phyloP scores from a whole-genome alignment of 2,329 filamentous ascomycete species.

The Penicillium aurantiogriseum region DNA sequence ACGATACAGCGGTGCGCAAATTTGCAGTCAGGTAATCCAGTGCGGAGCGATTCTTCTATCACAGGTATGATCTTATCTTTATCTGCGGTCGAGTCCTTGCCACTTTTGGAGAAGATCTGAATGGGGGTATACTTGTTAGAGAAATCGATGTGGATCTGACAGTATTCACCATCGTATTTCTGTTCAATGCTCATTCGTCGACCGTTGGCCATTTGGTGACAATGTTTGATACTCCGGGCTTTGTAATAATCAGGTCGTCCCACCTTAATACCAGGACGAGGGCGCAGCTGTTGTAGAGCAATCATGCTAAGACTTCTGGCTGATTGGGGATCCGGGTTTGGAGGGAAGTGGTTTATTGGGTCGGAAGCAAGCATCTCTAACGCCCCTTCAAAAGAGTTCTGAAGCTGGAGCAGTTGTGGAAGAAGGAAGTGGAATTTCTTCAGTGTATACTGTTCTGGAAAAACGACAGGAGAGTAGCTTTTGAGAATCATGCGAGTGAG shows the following conservation, averaged over 20 bases:
- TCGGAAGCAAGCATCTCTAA: constrained; percentile 51
- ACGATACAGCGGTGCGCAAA: constrained; percentile 69
- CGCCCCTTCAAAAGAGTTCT: constrained; percentile 65
- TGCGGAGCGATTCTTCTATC: constrained; percentile 63
- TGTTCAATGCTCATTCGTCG: constrained; percentile 70
- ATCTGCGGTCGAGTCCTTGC: constrained; percentile 81
- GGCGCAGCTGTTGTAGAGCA: constrained; percentile 50
- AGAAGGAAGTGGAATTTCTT: constrained; percentile 66
- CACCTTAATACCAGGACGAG: constrained; percentile 61
- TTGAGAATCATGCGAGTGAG: constrained; percentile 78
- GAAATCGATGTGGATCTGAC: constrained; percentile 79
- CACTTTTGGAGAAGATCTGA: constrained; percentile 87
- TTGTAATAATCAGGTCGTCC: constrained; percentile 65
- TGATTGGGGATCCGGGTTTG: constrained; percentile 33
- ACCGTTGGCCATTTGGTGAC: constrained; percentile 61
- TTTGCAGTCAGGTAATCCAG: constrained; percentile 59
- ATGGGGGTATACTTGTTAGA: constrained; percentile 55
- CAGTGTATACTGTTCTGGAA: constrained; percentile 60
- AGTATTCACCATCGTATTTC: constrained; percentile 88
- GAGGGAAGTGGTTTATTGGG: constrained; percentile 38
- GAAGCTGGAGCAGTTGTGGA: constrained; percentile 67
- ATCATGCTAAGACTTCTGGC: constrained; percentile 29
- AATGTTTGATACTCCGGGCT: constrained; percentile 71
- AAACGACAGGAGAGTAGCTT: constrained; percentile 64
- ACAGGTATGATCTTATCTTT: constrained; percentile 60